Conservation (phyloP, 1,284 basidiomycete species). For the Singerocomus rubriflavus region DNA sequence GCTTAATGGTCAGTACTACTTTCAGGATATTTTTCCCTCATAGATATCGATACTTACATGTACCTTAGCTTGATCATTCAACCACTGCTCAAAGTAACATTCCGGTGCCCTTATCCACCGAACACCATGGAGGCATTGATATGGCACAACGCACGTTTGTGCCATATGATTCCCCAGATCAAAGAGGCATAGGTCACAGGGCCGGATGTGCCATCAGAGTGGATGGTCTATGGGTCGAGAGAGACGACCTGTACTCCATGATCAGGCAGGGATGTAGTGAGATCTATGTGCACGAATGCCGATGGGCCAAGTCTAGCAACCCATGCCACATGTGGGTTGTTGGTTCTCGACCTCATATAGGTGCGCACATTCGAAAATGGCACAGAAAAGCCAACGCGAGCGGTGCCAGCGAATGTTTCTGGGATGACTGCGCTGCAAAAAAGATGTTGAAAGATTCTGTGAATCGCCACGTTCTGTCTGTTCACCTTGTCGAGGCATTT, state of each 20-base stretch:
- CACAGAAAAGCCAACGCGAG: background rate
- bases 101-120: too few species aligned
- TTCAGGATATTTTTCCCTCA: too few species aligned
- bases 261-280: background rate
- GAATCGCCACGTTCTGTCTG: conserved; percentile 8
- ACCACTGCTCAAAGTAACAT: too few species aligned
- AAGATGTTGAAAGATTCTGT: conserved; percentile 10
- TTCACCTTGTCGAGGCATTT: conserved; percentile 12
- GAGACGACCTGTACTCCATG: background rate
- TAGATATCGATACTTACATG: too few species aligned
- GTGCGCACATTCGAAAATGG: conserved; percentile 13
- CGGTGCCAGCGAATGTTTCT: background rate
- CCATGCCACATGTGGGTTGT: conserved; percentile 16
- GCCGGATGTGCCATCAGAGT: background rate
- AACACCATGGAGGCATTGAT: too few species aligned
- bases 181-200: too few species aligned
- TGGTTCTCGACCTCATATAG: background rate
- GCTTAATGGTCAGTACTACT: too few species aligned
- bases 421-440: background rate
- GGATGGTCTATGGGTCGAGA: conserved; percentile 4
- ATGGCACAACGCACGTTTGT: too few species aligned
- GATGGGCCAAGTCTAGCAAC: conserved; percentile 1
- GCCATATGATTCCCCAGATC: too few species aligned
- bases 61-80: too few species aligned
- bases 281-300: conserved; percentile 11